phyloP scores from a whole-genome alignment of 2,329 filamentous ascomycete species.

The Talaromyces amestolkiae region DNA sequence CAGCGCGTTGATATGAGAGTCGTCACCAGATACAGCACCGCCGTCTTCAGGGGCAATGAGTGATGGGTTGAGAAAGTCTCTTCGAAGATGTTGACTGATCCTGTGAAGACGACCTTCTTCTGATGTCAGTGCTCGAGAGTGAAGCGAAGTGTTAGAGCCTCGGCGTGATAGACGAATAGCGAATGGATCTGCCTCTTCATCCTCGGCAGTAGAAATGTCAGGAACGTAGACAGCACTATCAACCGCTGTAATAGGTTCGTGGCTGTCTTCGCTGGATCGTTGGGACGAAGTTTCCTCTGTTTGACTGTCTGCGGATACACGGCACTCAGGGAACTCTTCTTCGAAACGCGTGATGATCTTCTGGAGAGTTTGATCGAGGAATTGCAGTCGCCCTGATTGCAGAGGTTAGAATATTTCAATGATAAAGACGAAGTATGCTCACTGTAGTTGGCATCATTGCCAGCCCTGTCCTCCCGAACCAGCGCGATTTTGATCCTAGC shows the following conservation, averaged over 20 bases:
- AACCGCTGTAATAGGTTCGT: conserved; percentile 33
- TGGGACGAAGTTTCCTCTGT: conserved; percentile 32
- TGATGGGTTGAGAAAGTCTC: conserved; percentile 58
- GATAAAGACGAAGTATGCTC: conserved; percentile 40
- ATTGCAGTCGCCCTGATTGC: conserved; percentile 66
- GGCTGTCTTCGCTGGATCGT: conserved; percentile 34
- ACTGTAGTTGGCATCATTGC: conserved; percentile 75
- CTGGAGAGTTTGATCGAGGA: conserved; percentile 83
- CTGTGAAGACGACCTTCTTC: conserved; percentile 71
- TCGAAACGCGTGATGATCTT: conserved; percentile 95
- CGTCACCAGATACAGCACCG: conserved; percentile 34
- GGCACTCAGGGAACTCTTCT: conserved; percentile 82
- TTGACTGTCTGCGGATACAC: conserved; percentile 24
- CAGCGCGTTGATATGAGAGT: conserved; percentile 47
- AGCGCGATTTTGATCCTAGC: conserved; percentile 79
- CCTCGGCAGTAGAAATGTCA: conserved; percentile 34
- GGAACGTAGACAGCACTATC: conserved; percentile 27
- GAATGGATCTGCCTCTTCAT: conserved; percentile 44
- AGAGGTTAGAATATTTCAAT: conserved; percentile 26
- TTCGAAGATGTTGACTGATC: conserved; percentile 64
- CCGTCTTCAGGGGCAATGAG: conserved; percentile 39
- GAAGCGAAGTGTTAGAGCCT: conserved; percentile 66
- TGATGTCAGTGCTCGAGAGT: conserved; percentile 61
- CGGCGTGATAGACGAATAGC: conserved; percentile 55
- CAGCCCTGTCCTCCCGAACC: conserved; percentile 66